Conservation (phyloP, 768 basidiomycete species). For the Epithele typhae region DNA sequence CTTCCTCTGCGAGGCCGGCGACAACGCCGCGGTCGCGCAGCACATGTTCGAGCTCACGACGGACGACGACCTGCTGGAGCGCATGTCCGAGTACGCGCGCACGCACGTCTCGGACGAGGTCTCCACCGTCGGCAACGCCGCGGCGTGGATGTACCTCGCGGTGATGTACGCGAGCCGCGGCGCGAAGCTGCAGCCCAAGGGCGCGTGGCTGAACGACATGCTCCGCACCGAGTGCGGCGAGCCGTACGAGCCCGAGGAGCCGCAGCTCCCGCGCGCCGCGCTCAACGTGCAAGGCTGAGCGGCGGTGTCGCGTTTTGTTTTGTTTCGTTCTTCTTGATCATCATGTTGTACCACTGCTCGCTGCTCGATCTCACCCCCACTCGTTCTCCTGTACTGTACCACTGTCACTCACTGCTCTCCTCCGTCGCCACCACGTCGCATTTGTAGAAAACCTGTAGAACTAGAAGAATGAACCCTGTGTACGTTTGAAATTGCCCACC, state of each 20-base stretch:
- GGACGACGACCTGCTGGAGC: slow-evolving; percentile 54
- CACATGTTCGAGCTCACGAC: slow-evolving; percentile 77
- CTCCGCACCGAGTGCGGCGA: slow-evolving; percentile 73
- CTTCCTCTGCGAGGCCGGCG: slow-evolving; percentile 73
- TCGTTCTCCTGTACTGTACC: too few species aligned
- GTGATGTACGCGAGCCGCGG: slow-evolving; percentile 73
- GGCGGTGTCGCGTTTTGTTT: neutral
- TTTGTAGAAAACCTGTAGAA: neutral
- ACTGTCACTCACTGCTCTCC: too few species aligned
- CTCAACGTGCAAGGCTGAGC: slow-evolving; percentile 53
- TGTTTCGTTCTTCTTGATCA: neutral
- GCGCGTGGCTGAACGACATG: slow-evolving; percentile 83
- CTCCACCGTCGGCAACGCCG: slow-evolving; percentile 76
- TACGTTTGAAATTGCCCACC: too few species aligned
- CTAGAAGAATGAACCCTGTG: too few species aligned
- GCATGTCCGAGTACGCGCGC: slow-evolving; percentile 41
- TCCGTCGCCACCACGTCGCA: neutral
- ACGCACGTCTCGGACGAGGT: slow-evolving; percentile 84
- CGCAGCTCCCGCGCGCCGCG: slow-evolving; percentile 60
- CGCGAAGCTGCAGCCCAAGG: slow-evolving; percentile 72
- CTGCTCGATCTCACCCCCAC: too few species aligned
- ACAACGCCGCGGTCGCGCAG: slow-evolving; percentile 70
- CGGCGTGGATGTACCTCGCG: slow-evolving; percentile 63
- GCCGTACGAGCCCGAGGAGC: slow-evolving; percentile 61
- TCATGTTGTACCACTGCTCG: neutral